A percentile compares a stretch with the other conserved stretches of the same genome.
phyloP scores from a whole-genome alignment of 2,329 filamentous ascomycete species.

The Beauveria varroae region DNA sequence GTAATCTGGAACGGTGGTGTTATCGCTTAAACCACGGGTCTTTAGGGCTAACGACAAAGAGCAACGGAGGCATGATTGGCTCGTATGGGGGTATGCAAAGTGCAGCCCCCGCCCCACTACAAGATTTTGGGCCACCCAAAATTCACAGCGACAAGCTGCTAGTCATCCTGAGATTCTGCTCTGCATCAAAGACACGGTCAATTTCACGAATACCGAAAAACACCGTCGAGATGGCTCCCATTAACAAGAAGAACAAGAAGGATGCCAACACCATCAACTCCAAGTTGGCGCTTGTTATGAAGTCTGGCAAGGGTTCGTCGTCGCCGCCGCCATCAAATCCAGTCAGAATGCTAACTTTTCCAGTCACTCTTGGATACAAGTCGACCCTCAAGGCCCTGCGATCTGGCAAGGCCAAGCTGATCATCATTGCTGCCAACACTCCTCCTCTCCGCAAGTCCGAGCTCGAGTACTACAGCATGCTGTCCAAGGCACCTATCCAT shows the following conservation, averaged over 20 bases:
- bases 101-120: conserved; percentile 10
- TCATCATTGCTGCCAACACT: conserved; percentile 90
- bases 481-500: conserved; percentile 91
- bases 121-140: conserved; percentile 16
- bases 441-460: conserved; percentile 96
- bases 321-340: background rate
- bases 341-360: conserved; percentile 11
- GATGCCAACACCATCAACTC: conserved; percentile 64
- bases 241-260: conserved; percentile 74
- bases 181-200: conserved; percentile 13
- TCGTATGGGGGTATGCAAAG: conserved; percentile 14
- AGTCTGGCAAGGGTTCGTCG: conserved; percentile 65
- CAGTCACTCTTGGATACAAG: conserved; percentile 37
- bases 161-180: conserved; percentile 17
- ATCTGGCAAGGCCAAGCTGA: conserved; percentile 95
- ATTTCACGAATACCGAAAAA: conserved; percentile 26
- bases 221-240: conserved; percentile 55
- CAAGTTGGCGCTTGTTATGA: conserved; percentile 56
- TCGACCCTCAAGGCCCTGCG: conserved; percentile 73
- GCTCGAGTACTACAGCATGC: conserved; percentile 91
- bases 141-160: conserved; percentile 14
- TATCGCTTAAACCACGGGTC: conserved; percentile 29
- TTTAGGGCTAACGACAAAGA: conserved; percentile 29
- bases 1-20: conserved; percentile 22
- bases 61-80: conserved; percentile 22